Evolutionary conservation across 495 filamentous ascomycete genomes (phyloP).

Genomic region (Tuber melanosporum): DNA sequence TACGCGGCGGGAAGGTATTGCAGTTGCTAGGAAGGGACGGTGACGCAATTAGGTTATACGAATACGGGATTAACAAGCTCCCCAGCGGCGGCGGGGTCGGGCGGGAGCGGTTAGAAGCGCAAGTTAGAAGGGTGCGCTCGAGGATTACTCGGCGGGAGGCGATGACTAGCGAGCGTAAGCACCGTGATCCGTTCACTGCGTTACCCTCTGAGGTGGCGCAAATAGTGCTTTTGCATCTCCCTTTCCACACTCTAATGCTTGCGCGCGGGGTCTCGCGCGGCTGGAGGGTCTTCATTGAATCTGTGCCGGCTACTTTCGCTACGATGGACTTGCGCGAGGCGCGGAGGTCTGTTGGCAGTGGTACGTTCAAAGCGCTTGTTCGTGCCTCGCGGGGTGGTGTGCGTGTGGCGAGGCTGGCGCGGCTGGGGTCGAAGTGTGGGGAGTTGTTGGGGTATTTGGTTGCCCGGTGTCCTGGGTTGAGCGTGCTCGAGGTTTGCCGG

Average conservation of each 20-base stretch:
- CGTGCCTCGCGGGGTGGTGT: background rate
- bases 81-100: slow-evolving; percentile 41
- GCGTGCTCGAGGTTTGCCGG: background rate
- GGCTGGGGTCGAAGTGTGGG: background rate
- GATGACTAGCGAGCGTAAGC: background rate
- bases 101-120: slow-evolving; percentile 18
- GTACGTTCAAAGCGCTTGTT: background rate
- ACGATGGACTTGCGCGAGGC: slow-evolving; percentile 7
- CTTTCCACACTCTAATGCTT: slow-evolving; percentile 26
- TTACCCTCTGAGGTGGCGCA: slow-evolving; percentile 35
- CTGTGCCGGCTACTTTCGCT: slow-evolving; percentile 1
- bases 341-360: background rate
- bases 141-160: slow-evolving; percentile 16
- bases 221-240: slow-evolving; percentile 27
- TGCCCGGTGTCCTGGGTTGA: background rate
- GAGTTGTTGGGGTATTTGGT: background rate
- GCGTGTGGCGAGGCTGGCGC: background rate
- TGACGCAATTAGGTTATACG: slow-evolving; percentile 55
- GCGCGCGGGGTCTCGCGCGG: background rate
- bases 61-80: slow-evolving; percentile 53
- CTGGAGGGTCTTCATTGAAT: background rate
- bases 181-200: slow-evolving; percentile 26
- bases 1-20: slow-evolving; percentile 59
- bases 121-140: slow-evolving; percentile 25
- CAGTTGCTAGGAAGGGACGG: slow-evolving; percentile 51